phyloP scores from a whole-genome alignment of 1,284 basidiomycete species.

The Sporisorium graminicola region DNA sequence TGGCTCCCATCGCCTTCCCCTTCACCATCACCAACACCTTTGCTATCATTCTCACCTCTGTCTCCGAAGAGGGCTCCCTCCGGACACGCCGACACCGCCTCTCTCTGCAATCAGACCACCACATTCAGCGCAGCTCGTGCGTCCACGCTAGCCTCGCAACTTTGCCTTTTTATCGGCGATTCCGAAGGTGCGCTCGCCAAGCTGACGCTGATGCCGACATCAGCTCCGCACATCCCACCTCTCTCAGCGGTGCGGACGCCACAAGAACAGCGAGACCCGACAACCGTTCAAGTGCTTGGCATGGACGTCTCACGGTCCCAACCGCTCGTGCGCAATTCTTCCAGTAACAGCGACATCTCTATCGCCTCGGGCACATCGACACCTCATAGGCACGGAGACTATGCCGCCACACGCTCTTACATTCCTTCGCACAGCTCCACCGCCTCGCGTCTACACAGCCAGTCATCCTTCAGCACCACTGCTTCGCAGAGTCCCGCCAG shows the following conservation, averaged over 20 bases:
- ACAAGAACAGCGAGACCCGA: slow-evolving; percentile 19
- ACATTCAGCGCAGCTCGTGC: neutral
- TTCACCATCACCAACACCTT: neutral
- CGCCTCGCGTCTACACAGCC: slow-evolving; percentile 27
- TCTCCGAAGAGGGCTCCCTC: neutral
- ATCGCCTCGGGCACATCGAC: slow-evolving; percentile 29
- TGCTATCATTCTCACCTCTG: neutral
- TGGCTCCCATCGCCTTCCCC: neutral
- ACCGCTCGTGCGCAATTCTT: slow-evolving; percentile 31
- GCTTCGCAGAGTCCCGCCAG: slow-evolving; percentile 30
- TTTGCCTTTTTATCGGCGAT: neutral
- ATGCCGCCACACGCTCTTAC: slow-evolving; percentile 28
- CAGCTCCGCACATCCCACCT: slow-evolving; percentile 19
- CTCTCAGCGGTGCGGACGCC: slow-evolving; percentile 16
- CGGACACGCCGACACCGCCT: neutral
- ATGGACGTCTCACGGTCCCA: slow-evolving; percentile 32
- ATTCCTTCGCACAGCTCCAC: slow-evolving; percentile 30
- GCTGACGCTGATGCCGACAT: neutral
- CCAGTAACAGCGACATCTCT: slow-evolving; percentile 21
- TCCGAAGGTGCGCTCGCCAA: neutral
- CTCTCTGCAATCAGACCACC: neutral
- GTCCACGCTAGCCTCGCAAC: neutral
- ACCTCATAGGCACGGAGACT: slow-evolving; percentile 35
- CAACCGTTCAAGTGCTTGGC: slow-evolving; percentile 40
- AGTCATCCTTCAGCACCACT: slow-evolving; percentile 42